Evolutionary conservation across 768 basidiomycete genomes (phyloP), one percentile per base, ranked within the genome.

Genomic region (Sporobolomyces roseus): DNA sequence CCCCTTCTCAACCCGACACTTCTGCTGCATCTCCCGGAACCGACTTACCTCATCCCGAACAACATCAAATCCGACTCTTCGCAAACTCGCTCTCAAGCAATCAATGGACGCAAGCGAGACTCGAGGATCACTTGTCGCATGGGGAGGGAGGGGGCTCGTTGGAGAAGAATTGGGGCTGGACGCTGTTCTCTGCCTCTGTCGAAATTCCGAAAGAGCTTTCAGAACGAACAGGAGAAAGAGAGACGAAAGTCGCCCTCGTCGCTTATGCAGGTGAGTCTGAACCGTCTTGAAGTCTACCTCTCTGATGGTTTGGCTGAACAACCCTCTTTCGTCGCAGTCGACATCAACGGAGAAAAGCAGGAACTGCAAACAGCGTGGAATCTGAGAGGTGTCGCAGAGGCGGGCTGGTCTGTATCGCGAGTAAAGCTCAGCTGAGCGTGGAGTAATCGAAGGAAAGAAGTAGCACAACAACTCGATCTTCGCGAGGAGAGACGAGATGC

Each of bases 281-380:
- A 45, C 8, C 19, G 29, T 30, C 14, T n/a, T 58, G 38, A 9
- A 41, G 38, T n/a, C n/a, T n/a, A n/a, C n/a, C n/a, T n/a, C n/a
- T n/a, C n/a, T n/a, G n/a, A n/a, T n/a, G 25, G 36, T 8, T 50
- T 36, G 29, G 36, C n/a, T 21, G 38, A 25, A n/a, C 38, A 25
- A 3, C 2, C 27, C 23, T n/a, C 3, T 61, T 17, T 12, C 19
- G 19, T 46, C 23, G 13, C 66, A 68, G 67, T 56, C 33, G 64
- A 71, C n/a, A 33, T 25, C 23, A 48, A 71, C 2, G 69, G 69
- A 4, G 25, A 52, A 12, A 32, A 19, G 23, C 69, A 71, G 23
- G 54, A 65, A 50, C 19, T 66, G 23, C 61, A 66, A 30, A 71
- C 69, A 33, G n/a, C 41, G 3, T 71, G 55, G 54, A 71, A 71